Conservation (phyloP, 805 yeast genomes). For the Yamadazyma olivae region DNA sequence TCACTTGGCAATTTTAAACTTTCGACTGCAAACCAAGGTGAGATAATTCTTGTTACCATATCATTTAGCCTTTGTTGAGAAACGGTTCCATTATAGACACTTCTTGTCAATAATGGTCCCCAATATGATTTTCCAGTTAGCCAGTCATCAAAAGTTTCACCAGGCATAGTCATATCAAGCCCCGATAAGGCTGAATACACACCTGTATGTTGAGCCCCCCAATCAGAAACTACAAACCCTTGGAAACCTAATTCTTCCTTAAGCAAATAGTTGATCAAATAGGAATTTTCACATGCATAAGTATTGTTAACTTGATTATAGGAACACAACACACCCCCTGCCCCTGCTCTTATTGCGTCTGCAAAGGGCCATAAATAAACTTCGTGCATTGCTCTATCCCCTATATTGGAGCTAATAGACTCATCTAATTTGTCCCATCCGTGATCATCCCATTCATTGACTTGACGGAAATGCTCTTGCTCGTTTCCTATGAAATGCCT, state of each 20-base stretch:
- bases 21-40: constrained; percentile 50
- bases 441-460: constrained; percentile 45
- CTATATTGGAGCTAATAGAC: constrained; percentile 52
- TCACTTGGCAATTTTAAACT: constrained; percentile 35
- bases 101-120: constrained; percentile 56
- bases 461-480: constrained; percentile 59
- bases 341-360: constrained; percentile 58
- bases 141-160: constrained; percentile 53
- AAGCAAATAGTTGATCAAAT: constrained; percentile 50
- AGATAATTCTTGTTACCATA: constrained; percentile 59
- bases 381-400: constrained; percentile 62
- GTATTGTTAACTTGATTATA: constrained; percentile 56
- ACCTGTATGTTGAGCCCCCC: constrained; percentile 65
- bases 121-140: constrained; percentile 50
- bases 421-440: constrained; percentile 42
- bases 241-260: constrained; percentile 65
- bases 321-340: constrained; percentile 60
- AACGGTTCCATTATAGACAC: constrained; percentile 54
- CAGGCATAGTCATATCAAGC: constrained; percentile 66
- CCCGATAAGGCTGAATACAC: constrained; percentile 57
- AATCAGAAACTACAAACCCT: constrained; percentile 64
- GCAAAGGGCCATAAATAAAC: constrained; percentile 66
- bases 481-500: constrained; percentile 60
- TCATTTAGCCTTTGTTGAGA: constrained; percentile 54
- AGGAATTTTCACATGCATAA: constrained; percentile 58